These are phyloP conservation scores for Dinochytrium kinnereticum DNA, from an alignment of 371 early-diverging fungal genomes.

Conservation along the genomic window DNA sequence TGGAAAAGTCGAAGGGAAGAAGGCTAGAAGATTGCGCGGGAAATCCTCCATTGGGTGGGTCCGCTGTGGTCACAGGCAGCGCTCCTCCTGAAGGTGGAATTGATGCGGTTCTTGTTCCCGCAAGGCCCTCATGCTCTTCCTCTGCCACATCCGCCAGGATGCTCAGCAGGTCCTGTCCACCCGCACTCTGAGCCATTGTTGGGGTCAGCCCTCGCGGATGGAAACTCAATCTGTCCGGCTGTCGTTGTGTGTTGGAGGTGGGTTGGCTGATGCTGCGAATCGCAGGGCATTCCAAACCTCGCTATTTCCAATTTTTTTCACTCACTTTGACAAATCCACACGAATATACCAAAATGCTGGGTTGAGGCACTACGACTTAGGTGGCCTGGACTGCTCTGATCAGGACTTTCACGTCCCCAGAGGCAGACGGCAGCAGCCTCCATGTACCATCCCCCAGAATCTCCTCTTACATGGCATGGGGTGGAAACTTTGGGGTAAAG, in stretches of 20 bases:
- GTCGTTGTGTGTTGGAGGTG: not conserved
- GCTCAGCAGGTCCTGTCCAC: slow-evolving; percentile 1
- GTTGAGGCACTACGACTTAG: no score
- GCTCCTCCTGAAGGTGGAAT: not conserved
- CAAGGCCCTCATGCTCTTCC: not conserved
- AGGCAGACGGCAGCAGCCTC: no score
- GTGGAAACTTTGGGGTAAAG: no score
- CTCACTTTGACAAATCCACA: not conserved
- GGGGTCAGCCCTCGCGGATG: not conserved
- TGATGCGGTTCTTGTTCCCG: not conserved
- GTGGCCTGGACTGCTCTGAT: no score
- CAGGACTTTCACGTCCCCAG: no score
- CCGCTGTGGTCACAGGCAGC: not conserved
- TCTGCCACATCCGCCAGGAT: slow-evolving; percentile 1
- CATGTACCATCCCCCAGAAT: no score
- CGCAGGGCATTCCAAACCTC: no score
- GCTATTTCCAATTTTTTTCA: not conserved
- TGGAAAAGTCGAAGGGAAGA: not conserved
- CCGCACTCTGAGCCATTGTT: slow-evolving; percentile 2
- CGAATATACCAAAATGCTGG: no score
- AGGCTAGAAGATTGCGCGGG: not conserved
- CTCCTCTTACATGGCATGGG: no score
- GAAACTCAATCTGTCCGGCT: not conserved
- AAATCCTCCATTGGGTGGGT: not conserved
- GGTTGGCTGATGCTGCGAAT: no score